Conservation (phyloP, 306 rosid genomes). For the Acacia confusa region DNA sequence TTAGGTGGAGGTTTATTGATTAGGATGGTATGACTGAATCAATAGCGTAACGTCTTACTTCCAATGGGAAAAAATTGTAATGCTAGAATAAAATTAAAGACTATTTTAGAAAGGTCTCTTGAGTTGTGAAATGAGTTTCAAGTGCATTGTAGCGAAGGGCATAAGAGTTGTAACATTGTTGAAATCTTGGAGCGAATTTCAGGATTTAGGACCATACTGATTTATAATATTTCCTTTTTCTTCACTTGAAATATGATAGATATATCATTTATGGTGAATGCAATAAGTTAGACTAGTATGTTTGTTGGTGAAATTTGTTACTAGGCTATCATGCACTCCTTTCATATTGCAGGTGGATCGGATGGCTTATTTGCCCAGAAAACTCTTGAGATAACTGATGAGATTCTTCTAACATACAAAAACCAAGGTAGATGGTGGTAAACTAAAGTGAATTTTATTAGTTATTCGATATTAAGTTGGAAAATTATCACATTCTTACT, state of each 20-base stretch:
- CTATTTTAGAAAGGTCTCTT: neutral
- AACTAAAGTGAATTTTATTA: neutral
- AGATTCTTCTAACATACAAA: slow-evolving; percentile 80
- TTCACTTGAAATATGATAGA: neutral
- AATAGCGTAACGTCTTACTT: neutral
- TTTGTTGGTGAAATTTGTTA: slow-evolving; percentile 9
- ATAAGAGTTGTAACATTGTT: neutral
- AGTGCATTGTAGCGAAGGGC: neutral
- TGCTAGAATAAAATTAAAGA: neutral
- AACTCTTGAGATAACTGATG: slow-evolving; percentile 81
- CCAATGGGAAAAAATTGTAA: neutral
- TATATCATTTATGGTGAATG: neutral
- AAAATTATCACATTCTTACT: slow-evolving; percentile 8
- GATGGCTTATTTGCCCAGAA: slow-evolving; percentile 94
- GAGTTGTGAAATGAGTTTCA: neutral
- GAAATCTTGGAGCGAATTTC: neutral
- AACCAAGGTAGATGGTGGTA: slow-evolving; percentile 71
- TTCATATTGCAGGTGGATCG: slow-evolving; percentile 75
- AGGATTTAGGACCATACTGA: neutral
- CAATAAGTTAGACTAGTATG: neutral
- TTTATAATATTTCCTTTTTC: neutral
- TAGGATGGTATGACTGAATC: neutral
- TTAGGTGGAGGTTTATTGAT: neutral
- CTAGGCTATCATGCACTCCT: slow-evolving; percentile 14
- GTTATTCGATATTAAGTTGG: neutral